Percentiles rank a stretch among this genome's conserved stretches.
These are phyloP conservation scores for Hyaloscypha hepaticicola DNA, from an alignment of 495 filamentous ascomycete genomes.

Conservation along the genomic window DNA sequence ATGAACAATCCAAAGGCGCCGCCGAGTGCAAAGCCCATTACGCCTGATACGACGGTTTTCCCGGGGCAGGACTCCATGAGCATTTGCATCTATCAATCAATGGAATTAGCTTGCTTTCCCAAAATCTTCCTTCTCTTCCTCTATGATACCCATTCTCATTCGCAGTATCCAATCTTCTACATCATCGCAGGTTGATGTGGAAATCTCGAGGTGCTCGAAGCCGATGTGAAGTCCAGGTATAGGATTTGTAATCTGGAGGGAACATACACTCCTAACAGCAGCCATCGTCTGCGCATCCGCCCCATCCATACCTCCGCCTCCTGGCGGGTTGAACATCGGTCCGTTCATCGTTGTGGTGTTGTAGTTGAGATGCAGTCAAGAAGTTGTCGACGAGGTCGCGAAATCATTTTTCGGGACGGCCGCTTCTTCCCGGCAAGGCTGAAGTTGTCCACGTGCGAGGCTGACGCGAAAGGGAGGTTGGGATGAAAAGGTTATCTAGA, in stretches of 20 bases:
- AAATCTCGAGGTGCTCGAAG: too few relatives aligned
- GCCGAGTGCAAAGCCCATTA: slow-evolving; percentile 85
- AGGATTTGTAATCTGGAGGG: background rate
- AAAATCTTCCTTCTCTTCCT: background rate
- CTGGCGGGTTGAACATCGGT: slow-evolving; percentile 18
- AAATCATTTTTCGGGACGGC: background rate
- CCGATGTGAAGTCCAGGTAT: background rate
- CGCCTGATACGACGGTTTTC: slow-evolving; percentile 80
- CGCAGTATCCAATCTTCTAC: background rate
- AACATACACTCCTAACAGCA: slow-evolving; percentile 7
- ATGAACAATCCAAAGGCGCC: slow-evolving; percentile 95
- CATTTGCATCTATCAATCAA: slow-evolving; percentile 63
- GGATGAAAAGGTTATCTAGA: too few relatives aligned
- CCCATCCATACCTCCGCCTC: slow-evolving; percentile 16
- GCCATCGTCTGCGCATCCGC: slow-evolving; percentile 22
- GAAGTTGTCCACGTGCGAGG: background rate
- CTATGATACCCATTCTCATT: background rate
- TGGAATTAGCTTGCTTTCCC: background rate
- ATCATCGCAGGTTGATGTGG: background rate
- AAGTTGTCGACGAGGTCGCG: background rate
- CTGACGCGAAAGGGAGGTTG: background rate
- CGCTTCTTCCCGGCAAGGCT: background rate
- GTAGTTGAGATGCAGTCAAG: background rate
- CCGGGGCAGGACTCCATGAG: slow-evolving; percentile 87
- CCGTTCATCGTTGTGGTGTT: slow-evolving; percentile 26